Evolutionary conservation across 257 asterid species (phyloP).

Genomic region (Fraxinus pennsylvanica): DNA sequence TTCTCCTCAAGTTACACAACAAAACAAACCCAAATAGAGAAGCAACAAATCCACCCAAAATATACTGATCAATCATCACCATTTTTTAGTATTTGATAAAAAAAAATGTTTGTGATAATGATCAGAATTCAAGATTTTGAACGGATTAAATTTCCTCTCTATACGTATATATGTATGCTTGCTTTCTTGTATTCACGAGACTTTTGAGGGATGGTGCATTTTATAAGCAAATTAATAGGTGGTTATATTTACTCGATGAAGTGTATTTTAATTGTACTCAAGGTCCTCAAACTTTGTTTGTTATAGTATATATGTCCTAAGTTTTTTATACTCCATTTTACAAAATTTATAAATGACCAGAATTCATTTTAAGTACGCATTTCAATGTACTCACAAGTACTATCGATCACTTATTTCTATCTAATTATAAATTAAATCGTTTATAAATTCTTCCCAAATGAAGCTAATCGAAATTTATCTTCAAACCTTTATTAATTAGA

Average conservation of each 20-base stretch:
- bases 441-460: background rate
- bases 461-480: too few relatives aligned
- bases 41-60: conserved; percentile 52
- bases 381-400: too few relatives aligned
- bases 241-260: too few relatives aligned
- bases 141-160: background rate
- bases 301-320: too few relatives aligned
- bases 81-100: conserved; percentile 7
- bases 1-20: conserved; percentile 44
- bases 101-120: background rate
- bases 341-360: too few relatives aligned
- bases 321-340: too few relatives aligned
- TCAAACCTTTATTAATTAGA: too few relatives aligned
- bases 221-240: conserved; percentile 17
- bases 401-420: background rate
- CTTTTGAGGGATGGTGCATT: conserved; percentile 21
- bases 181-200: conserved; percentile 14
- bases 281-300: too few relatives aligned
- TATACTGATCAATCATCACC: conserved; percentile 53
- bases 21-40: conserved; percentile 45
- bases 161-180: background rate
- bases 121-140: conserved; percentile 4
- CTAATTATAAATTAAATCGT: too few relatives aligned
- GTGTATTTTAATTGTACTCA: too few relatives aligned
- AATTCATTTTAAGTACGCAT: too few relatives aligned